Evolutionary conservation across 1,284 basidiomycete genomes (phyloP).

Genomic region (Fomitopsis betulina): DNA sequence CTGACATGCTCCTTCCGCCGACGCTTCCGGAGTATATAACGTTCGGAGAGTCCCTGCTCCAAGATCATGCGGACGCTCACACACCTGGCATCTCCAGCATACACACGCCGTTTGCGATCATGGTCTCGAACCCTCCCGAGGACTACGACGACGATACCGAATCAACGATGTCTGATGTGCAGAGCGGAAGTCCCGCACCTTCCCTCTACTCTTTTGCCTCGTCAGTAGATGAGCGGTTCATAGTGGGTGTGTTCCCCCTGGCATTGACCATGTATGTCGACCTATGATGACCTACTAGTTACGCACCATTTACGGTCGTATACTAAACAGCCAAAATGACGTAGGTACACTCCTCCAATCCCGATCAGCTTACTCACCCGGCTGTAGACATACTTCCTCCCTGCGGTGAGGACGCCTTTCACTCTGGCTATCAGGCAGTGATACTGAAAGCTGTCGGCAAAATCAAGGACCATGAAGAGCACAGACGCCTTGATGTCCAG

Average conservation of each 20-base stretch:
- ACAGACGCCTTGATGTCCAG: conserved; percentile 31
- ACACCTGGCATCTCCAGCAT: background rate
- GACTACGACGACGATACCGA: conserved; percentile 11
- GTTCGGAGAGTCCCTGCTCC: background rate
- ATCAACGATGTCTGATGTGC: conserved; percentile 7
- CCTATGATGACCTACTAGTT: conserved; percentile 21
- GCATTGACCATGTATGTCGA: background rate
- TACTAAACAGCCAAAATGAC: conserved; percentile 31
- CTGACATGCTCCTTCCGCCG: background rate
- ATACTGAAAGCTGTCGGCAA: background rate
- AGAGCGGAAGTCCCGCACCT: conserved; percentile 26
- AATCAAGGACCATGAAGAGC: conserved; percentile 30
- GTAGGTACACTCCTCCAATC: conserved; percentile 13
- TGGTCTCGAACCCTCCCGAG: conserved; percentile 5
- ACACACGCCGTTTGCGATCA: background rate
- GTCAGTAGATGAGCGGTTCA: conserved; percentile 27
- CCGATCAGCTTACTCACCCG: background rate
- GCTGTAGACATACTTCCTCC: conserved; percentile 8
- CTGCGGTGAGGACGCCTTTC: background rate
- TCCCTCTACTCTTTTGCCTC: conserved; percentile 31
- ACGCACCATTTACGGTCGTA: conserved; percentile 27
- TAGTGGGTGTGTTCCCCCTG: conserved; percentile 16
- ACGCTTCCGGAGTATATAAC: background rate
- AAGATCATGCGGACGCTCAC: background rate
- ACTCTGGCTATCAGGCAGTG: background rate